Base-by-base conservation (phyloP, 1,284 basidiomycete genomes). In the Dichomitus squalens region DNA sequence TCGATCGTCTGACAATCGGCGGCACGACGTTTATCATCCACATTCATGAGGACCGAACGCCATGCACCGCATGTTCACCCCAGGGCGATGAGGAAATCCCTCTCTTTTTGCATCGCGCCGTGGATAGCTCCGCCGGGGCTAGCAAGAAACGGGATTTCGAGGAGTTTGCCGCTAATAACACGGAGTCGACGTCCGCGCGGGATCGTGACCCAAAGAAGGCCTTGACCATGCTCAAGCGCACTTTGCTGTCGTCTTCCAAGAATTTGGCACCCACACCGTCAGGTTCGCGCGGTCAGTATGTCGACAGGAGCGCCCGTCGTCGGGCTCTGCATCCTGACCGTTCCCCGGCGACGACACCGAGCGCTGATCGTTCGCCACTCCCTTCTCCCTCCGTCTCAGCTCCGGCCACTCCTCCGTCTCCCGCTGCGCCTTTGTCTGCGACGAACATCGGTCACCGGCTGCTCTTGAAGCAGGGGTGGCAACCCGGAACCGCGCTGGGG, bases 391-490 rank as follows among this genome's bases (percentile, higher is more conserved):
- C 34, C 46, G 55, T 36, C 16, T 38, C 55, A 39, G 27, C 55
- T 3, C 41, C 63, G 20, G 25, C 62, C 9, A 34, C 55, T 8
- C 49, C 61, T 25, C 60, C 66, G 1, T 52, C 60, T 18, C 49
- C 60, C 14, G 53, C 64, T 7, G 57, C 65, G 23, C 35, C 49
- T 29, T 9, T 33, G 25, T 40, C 49, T 39, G 67, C 77, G 3
- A 74, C 77, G n/a, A 91, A 89, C 65, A 73, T 91, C 49, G 89
- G 89, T 1, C 84, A 87, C 65, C 79, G 75, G 38, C 73, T 92
- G 41, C 75, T 91, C 3, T 73, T 84, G 70, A 87, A 85, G 68
- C 88, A 90, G 70, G 88, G 89, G 1, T 92, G 90, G 89, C 72
- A 76, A 25, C 88, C 87, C 16, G 90, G 89, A 7, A 81, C 77